Conservation (phyloP, 352 stramenopile genomes). For the Phytophthora sojae region DNA sequence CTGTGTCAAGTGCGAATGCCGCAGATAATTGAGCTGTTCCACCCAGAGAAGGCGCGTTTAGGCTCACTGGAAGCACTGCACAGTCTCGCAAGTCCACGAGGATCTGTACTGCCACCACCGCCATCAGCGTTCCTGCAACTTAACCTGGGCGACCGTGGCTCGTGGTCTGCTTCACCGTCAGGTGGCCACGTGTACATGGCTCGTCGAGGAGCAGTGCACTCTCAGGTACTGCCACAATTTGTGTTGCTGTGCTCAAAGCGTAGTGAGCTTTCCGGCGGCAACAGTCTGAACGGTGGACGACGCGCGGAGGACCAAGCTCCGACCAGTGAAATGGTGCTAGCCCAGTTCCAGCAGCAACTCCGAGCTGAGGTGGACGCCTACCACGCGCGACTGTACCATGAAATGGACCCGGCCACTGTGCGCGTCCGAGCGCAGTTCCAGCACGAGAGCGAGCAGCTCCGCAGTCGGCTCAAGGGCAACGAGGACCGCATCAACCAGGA, state of each 20-base stretch:
- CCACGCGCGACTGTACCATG: constrained; percentile 40
- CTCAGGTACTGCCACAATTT: constrained; percentile 46
- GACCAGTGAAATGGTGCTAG: constrained; percentile 23
- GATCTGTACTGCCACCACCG: constrained; percentile 33
- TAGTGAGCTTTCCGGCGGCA: neutral
- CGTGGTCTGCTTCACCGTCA: constrained; percentile 15
- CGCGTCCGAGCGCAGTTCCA: constrained; percentile 35
- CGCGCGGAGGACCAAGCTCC: neutral
- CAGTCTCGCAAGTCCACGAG: constrained; percentile 30
- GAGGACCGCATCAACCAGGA: constrained; percentile 41
- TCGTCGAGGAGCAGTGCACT: constrained; percentile 22
- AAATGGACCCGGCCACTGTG: constrained; percentile 46
- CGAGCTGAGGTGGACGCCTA: constrained; percentile 41
- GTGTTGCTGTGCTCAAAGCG: constrained; percentile 45
- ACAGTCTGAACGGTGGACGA: neutral
- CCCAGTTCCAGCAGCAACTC: constrained; percentile 36
- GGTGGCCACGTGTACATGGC: constrained; percentile 47
- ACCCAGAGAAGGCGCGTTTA: constrained; percentile 23
- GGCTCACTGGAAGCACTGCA: constrained; percentile 34
- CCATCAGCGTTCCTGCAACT: constrained; percentile 49
- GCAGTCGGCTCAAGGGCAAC: constrained; percentile 30
- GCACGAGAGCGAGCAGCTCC: constrained; percentile 32
- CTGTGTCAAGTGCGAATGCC: constrained; percentile 53
- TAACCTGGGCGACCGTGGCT: constrained; percentile 25
- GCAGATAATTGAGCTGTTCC: constrained; percentile 47